Percentiles rank a stretch among this genome's conserved stretches.
Evolutionary conservation across 306 rosid species (phyloP).

Genomic region (Casuarina glauca): DNA sequence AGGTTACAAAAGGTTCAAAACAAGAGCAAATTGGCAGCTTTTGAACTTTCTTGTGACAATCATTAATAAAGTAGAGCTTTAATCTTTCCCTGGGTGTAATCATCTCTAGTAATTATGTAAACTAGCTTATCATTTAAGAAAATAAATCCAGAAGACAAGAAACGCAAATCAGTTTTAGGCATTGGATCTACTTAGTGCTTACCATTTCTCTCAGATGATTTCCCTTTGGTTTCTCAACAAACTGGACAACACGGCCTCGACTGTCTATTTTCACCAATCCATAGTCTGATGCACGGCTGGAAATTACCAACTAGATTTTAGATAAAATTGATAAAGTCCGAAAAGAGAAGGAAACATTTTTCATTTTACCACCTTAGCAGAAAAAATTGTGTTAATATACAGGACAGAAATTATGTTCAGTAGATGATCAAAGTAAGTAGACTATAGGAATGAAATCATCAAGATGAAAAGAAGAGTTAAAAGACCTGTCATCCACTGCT

Average conservation of each 20-base stretch:
- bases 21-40: slow-evolving; percentile 1
- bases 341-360: background rate
- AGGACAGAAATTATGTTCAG: background rate
- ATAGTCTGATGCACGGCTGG: slow-evolving; percentile 85
- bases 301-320: slow-evolving; percentile 25
- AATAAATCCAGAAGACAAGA: background rate
- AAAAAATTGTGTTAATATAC: background rate
- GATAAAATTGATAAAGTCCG: slow-evolving; percentile 12
- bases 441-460: slow-evolving; percentile 6
- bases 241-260: slow-evolving; percentile 64
- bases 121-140: background rate
- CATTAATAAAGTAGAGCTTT: slow-evolving; percentile 9
- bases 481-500: slow-evolving; percentile 67
- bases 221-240: slow-evolving; percentile 80
- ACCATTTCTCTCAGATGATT: slow-evolving; percentile 76
- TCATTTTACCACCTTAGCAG: background rate
- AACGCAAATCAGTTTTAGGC: slow-evolving; percentile 9
- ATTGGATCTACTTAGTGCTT: slow-evolving; percentile 17
- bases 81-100: slow-evolving; percentile 6
- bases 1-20: background rate
- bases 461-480: slow-evolving; percentile 27
- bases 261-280: slow-evolving; percentile 82
- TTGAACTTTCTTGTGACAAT: background rate
- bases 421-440: slow-evolving; percentile 2
- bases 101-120: background rate